Evolutionary conservation across 2,329 filamentous ascomycete genomes (phyloP), one percentile per base, ranked within the genome.

Genomic region (Fusarium kyushuense): DNA sequence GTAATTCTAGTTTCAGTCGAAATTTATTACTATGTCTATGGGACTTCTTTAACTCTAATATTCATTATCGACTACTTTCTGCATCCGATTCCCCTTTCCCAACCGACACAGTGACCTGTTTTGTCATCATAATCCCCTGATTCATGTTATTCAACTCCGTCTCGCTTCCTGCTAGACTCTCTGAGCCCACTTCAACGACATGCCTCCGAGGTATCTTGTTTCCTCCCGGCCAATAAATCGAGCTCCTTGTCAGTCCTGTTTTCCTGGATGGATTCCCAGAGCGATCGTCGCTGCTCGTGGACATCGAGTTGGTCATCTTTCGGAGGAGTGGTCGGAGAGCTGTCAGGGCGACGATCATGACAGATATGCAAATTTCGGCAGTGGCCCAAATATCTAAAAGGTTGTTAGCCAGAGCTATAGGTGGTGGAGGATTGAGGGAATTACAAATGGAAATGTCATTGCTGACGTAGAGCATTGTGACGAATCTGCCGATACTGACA

Each of bases 301-400:
- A 27, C 3, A 11, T 40, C 1, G 23, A 21, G 21, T 53, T 43
- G 3, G 42, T 52, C 2, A 60, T 33, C 4, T 60, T 59, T 10
- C 36, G 43, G 3, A 60, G 36, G 2, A 60, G 58, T 0, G 58
- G 58, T 0, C 58, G 55, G 0, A 60, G 23, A 1, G 55, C 55
- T 3, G 58, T 60, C 0, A 60, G 12, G 2, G 58, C 43, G 5
- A 60, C 58, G 2, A 60, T 57, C 29, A 60, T 53, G 11, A 60
- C 55, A 1, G 58, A 60, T 2, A 60, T 60, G 1, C 58, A 60
- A 2, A 60, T 60, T 21, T 60, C 55, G 3, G 58, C 58, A 4
- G 58, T 60, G 5, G 58, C 58, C 58, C 58, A 60, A 1, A 60
- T 53, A 14, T 60, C 58, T 60, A 12, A 2, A 7, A 5, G 0